Base-by-base conservation (phyloP, 2,329 filamentous ascomycete species). In the Amylocarpus encephaloides region DNA sequence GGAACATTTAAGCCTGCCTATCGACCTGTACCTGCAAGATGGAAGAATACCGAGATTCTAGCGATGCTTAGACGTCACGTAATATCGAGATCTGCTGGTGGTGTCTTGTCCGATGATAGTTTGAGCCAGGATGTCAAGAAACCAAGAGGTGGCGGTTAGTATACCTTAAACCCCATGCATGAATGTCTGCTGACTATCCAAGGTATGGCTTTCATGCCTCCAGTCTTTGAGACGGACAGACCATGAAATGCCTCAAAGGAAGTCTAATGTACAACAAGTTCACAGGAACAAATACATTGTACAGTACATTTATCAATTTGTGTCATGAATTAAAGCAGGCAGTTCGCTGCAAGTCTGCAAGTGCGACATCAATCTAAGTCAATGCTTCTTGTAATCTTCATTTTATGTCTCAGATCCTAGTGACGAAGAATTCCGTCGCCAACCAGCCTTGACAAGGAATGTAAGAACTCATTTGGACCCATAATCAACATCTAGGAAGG, bases 1-100 rank as follows among this genome's bases (percentile, higher is more conserved):
- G 93, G 93, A 30, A 91, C 88, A 18, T 96, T 95, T 70, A 92
- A 88, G 75, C 89, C 92, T 29, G 89, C 91, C 33, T 96, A 96
- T 71, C 77, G 92, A 49, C 92, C 92, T 35, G 91, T 97, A 51
- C 93, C 93, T 11, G 71, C 73, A 61, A 78, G 92, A 56, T 98
- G 93, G 93, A 81, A 77, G 69, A 82, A 85, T 55, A 94, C 87
- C 58, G 84, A 91, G 72, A 81, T 96, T 48, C 71, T 98, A 62
- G 68, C 67, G 22, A 71, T 93, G 75, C 67, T 98, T 67, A 77
- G 92, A 66, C 75, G 78, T 61, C 93, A 98, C 73, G 93, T 97
- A 26, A 78, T 80, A 61, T 75, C 79, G 55, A 77, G 80, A 61
- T 87, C 83, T 62, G 83, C 83, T 49, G 78, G 72, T 33, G 82